phyloP scores from a whole-genome alignment of 371 early-diverging fungal species.

The Actinomortierella wolfii region DNA sequence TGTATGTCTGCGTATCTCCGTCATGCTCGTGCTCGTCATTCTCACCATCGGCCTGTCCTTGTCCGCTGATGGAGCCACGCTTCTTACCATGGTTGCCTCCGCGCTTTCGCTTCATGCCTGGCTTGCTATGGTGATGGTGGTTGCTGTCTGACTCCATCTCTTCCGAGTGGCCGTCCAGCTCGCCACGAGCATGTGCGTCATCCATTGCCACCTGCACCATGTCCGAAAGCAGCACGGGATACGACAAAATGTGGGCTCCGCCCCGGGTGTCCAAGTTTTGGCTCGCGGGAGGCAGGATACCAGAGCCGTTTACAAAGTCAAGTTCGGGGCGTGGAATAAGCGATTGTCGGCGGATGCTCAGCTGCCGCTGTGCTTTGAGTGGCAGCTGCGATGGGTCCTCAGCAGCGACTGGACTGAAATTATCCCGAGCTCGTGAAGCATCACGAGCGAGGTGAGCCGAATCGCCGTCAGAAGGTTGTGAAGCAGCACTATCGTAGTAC shows the following conservation, averaged over 20 bases:
- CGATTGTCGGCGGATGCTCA: constrained; percentile 39
- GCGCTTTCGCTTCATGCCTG: not conserved
- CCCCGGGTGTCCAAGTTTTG: constrained; percentile 22
- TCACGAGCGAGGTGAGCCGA: too few species aligned
- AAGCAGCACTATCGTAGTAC: too few species aligned
- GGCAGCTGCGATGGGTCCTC: constrained; percentile 13
- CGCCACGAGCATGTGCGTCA: too few species aligned
- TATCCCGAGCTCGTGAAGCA: too few species aligned
- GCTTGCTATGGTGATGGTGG: not conserved
- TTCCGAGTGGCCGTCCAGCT: too few species aligned
- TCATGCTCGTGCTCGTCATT: constrained; percentile 1
- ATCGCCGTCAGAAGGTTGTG: too few species aligned
- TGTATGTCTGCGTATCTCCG: not conserved
- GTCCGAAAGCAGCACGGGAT: constrained; percentile 39
- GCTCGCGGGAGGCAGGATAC: constrained; percentile 34
- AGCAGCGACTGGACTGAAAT: not conserved
- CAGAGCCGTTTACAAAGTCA: constrained; percentile 36
- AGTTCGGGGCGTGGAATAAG: constrained; percentile 35
- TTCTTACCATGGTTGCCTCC: constrained; percentile 8
- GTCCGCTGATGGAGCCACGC: constrained; percentile 9
- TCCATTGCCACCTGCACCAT: constrained; percentile 38
- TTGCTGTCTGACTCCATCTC: constrained; percentile 23
- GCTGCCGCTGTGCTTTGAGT: constrained; percentile 33
- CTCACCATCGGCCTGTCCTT: constrained; percentile 12
- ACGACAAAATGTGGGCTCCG: constrained; percentile 37